Conservation (phyloP, 139 green algal genomes). For the Coccomyxa sp. region DNA sequence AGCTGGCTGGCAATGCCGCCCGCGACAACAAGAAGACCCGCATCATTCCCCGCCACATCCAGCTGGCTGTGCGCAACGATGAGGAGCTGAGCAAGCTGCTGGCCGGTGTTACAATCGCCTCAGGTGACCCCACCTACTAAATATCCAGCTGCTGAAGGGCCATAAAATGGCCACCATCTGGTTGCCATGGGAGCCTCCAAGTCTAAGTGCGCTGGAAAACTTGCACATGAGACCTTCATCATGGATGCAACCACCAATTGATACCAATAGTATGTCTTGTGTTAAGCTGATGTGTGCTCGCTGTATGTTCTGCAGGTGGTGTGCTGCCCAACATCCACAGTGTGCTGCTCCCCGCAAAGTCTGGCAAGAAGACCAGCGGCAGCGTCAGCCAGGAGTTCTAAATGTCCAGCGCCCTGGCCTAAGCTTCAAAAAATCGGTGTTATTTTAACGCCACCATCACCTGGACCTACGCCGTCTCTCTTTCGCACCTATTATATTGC, state of each 20-base stretch:
- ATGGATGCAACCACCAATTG: no score
- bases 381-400: conserved; percentile 1
- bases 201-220: not conserved
- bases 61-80: conserved; percentile 88
- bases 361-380: conserved; percentile 31
- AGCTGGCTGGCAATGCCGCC: conserved; percentile 80
- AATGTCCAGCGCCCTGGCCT: not conserved
- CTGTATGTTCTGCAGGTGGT: conserved; percentile 41
- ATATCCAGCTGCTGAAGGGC: not conserved
- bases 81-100: conserved; percentile 93
- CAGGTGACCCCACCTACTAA: conserved; percentile 4
- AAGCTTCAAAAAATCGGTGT: conserved; percentile 4
- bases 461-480: no score
- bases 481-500: not conserved
- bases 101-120: conserved; percentile 33
- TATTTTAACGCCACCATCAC: conserved; percentile 14
- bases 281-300: not conserved
- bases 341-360: conserved; percentile 76
- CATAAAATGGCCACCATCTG: not conserved
- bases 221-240: not conserved
- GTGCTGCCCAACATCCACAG: conserved; percentile 85
- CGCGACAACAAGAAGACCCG: conserved; percentile 88
- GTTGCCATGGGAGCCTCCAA: not conserved
- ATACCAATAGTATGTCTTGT: no score
- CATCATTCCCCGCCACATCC: conserved; percentile 79